phyloP scores from a whole-genome alignment of 148 eudicot genomes.

The Rhododendron griersonianum region DNA sequence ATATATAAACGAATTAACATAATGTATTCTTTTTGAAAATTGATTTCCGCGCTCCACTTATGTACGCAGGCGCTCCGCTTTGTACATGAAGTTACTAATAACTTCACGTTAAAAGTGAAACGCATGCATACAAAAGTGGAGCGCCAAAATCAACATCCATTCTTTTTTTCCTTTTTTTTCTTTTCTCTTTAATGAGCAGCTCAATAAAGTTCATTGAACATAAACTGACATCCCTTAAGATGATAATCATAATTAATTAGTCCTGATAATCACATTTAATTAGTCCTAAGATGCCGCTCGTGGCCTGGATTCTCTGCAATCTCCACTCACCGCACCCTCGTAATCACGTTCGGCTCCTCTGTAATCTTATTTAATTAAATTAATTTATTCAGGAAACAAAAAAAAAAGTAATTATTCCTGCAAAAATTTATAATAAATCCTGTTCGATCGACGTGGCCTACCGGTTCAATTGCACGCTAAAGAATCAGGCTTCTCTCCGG shows the following conservation, averaged over 20 bases:
- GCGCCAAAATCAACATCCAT: too few species aligned
- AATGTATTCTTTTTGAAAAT: too few species aligned
- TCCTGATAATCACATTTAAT: background rate
- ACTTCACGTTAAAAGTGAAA: too few species aligned
- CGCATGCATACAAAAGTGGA: too few species aligned
- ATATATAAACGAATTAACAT: too few species aligned
- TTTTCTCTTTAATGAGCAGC: background rate
- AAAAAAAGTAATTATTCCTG: background rate
- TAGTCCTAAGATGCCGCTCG: slow-evolving; percentile 8
- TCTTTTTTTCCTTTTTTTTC: too few species aligned
- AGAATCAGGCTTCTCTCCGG: too few species aligned
- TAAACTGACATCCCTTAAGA: background rate
- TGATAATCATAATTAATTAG: background rate
- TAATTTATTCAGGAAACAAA: background rate
- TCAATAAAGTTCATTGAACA: background rate
- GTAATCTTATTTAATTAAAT: background rate
- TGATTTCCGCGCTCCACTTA: too few species aligned
- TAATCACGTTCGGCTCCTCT: background rate
- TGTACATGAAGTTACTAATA: too few species aligned
- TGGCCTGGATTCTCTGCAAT: slow-evolving; percentile 14
- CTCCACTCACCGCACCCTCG: background rate
- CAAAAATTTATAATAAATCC: background rate
- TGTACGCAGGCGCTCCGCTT: too few species aligned
- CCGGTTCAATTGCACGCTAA: background rate
- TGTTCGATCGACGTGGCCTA: slow-evolving; percentile 1